phyloP scores from a whole-genome alignment of 306 rosid species.

The Ormosia semicastrata region DNA sequence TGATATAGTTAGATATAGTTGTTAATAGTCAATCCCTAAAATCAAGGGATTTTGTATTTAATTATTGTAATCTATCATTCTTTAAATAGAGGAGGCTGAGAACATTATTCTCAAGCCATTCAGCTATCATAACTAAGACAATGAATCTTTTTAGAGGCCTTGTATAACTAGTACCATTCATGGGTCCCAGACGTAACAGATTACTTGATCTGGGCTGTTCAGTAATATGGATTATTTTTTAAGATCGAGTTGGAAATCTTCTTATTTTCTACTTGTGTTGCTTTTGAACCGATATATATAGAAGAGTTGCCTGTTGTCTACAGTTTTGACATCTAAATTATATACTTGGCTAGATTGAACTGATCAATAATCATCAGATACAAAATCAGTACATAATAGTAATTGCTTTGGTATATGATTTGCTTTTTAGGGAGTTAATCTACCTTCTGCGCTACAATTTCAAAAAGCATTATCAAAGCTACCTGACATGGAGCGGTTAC shows the following conservation, averaged over 20 bases:
- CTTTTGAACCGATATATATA: neutral
- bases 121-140: too few relatives aligned
- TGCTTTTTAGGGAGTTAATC: constrained; percentile 69
- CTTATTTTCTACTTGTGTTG: constrained; percentile 11
- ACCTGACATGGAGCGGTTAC: constrained; percentile 87
- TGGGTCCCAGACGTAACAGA: neutral
- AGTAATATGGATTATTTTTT: neutral
- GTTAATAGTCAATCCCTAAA: too few relatives aligned
- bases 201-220: constrained; percentile 3
- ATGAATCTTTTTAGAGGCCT: neutral
- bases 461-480: constrained; percentile 62
- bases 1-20: too few relatives aligned
- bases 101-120: too few relatives aligned
- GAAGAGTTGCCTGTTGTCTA: neutral
- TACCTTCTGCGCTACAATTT: constrained; percentile 70
- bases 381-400: neutral
- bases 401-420: constrained; percentile 22
- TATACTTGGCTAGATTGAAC: constrained; percentile 10
- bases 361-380: neutral
- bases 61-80: too few relatives aligned
- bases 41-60: too few relatives aligned
- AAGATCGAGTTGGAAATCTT: neutral
- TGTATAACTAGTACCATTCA: neutral
- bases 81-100: too few relatives aligned
- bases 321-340: neutral